phyloP scores from a whole-genome alignment of 371 early-diverging fungal genomes.

The Mortierella sp. region DNA sequence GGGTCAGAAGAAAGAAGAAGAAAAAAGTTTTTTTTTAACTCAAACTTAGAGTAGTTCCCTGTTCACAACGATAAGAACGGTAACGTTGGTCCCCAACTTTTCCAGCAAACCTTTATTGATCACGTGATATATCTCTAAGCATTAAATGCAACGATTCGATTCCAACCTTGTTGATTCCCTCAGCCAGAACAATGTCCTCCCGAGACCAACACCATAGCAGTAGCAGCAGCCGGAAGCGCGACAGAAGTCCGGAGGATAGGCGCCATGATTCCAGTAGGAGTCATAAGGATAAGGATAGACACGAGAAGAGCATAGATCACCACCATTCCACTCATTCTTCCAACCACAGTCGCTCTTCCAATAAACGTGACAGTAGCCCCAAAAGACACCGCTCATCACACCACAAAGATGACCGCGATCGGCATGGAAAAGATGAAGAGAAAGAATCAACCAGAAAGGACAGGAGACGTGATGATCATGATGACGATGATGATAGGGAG shows the following conservation, averaged over 20 bases:
- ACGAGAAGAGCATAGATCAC: conserved; percentile 18
- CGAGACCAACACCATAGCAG: conserved; percentile 34
- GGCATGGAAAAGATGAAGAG: neutral
- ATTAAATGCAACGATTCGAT: neutral
- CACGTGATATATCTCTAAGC: neutral
- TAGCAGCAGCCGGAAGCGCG: conserved; percentile 36
- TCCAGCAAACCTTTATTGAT: neutral
- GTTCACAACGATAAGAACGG: neutral
- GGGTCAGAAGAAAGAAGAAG: neutral
- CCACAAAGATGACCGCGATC: neutral
- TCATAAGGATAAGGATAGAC: conserved; percentile 11
- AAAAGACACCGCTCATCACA: conserved; percentile 14
- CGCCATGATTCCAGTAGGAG: neutral
- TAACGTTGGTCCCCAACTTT: conserved; percentile 1
- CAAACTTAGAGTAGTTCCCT: too few species aligned
- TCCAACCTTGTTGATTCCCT: too few species aligned
- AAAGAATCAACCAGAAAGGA: conserved; percentile 3
- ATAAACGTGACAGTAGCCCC: conserved; percentile 15
- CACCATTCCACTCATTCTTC: conserved; percentile 20
- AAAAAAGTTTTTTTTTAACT: neutral
- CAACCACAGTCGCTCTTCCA: conserved; percentile 7
- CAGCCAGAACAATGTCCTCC: conserved; percentile 22
- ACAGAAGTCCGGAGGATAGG: conserved; percentile 22
- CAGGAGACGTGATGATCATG: conserved; percentile 2
- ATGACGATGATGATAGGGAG: conserved; percentile 6